Base-by-base conservation (phyloP, 768 basidiomycete genomes). In the Lactarius deliciosus region DNA sequence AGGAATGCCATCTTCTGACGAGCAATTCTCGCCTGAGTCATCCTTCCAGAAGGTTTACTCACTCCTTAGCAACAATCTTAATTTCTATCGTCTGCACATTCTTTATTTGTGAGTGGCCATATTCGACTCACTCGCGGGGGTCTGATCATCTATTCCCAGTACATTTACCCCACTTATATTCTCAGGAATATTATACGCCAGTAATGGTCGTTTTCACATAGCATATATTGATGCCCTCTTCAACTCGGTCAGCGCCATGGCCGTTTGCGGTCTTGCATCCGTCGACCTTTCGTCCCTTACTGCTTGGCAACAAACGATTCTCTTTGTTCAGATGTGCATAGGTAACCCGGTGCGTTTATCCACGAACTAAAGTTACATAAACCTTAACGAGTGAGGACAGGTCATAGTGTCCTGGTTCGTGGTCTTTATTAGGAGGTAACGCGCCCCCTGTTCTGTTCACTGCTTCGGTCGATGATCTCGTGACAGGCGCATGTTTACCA, bases 401-500 rank as follows among this genome's bases (percentile, higher is more conserved):
- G 85, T 93, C 45, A 72, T 87, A 16, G 84, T 94, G 8, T 92
- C 92, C 0, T 92, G 92, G 89, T 80, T 92, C 65, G 90, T 92
- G 76, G 92, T 96, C 32, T 84, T 87, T 65, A 83, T 88, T 65
- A 83, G 94, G 64, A 86, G 85, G 90, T 90, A 57, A 69, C 82
- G 63, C 63, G 61, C 38, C 36, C 15, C 53, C 53, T 28, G 40
- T 38, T 53, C 56, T 30, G 60, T 66, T 45, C 43, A 57, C 54
- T 3, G 25, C 34, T 8, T 28, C 16, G 6, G 28, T 25, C 7
- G 1, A 40, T 53, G 25, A 18, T 60, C 41, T 55, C 30, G 55
- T 68, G 34, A 58, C 34, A 70, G 69, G 58, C 64, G 61, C 32
- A 65, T 70, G 68, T 70, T 70, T 47, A 60, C 64, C 4, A 28